Evolutionary conservation across 495 filamentous ascomycete species (phyloP), one percentile per base, ranked within the genome.

Genomic region (Aspergillus heteromorphus): DNA sequence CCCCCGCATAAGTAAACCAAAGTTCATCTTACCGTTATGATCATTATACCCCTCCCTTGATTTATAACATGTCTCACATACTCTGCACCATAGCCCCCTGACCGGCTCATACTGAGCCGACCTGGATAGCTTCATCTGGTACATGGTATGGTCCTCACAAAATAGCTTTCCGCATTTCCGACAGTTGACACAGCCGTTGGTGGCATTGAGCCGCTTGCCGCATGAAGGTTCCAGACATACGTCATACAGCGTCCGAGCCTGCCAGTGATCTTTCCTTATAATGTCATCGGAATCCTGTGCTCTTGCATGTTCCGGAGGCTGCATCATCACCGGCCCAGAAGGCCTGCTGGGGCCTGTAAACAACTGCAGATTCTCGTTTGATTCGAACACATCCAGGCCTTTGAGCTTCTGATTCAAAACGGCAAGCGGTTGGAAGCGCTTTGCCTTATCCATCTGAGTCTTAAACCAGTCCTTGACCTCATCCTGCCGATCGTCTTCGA

Each of bases 381-480:
- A 91, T 62, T 98, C 93, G 68, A 98, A 98, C 8, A 96, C 91
- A 49, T 98, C 93, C 14, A 98, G 76, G n/a, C 91, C 91, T 54
- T 96, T 95, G 18, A 98, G 80, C 67, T 96, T 98, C 71, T 97
- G 92, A 69, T 97, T 97, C 11, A 91, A 73, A 11, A 89, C 85
- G 0, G 91, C 91, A 1, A 98, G 79, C 0, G 93, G 93, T 60
- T 98, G 95, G 67, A 98, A 98, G 34, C 84, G 85, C 70, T 95
- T 97, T 16, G 93, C 95, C 67, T 96, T 96, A 45, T 88, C 80
- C 76, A 98, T 95, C 68, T 97, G 93, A 58, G 87, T 86, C 71
- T 93, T 87, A 76, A 98, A 97, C 93, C 93, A 98, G 50, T 88
- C 92, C 73, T 95, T 95, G 56, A 97, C 92, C 72, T 98, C 91